Evolutionary conservation across 176 grass and related monocot species (phyloP), one percentile per base, ranked within the genome.

Genomic region (Luzula sylvatica): DNA sequence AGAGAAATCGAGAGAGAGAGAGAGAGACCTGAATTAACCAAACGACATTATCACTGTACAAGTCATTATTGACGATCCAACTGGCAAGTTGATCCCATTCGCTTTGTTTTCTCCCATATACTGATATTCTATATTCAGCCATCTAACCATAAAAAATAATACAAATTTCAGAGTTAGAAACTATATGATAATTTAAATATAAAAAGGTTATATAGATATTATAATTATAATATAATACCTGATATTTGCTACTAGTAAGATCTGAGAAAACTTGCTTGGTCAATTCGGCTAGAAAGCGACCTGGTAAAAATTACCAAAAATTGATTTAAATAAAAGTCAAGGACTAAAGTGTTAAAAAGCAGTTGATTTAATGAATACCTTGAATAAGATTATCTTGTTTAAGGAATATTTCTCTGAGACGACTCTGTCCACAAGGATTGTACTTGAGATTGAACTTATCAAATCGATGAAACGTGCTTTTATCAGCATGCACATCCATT

Each of bases 361-460:
- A 35, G 1, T 48, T 67, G 32, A 19, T 29, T 16, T 13, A 61
- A 77, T 32, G 18, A 61, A 73, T 85, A 98, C 92, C 92, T 83
- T 98, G 92, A 75, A 98, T 98, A 42, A 98, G 92, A 80, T 98
- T 98, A 53, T 90, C 92, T 58, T 87, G 92, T 65, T 98, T 98
- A 57, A 98, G 81, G 52, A 83, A 98, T 65, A 98, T 98, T 72
- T 98, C 92, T 46, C 92, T 76, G 5, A 98, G 75, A 26, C 92
- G 76, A 90, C 85, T 90, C 63, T 98, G 92, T 14, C 92, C 85
- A 39, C 92, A 98, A 38, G 92, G 92, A 87, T 98, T 98, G 39
- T 98, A 98, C 67, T 98, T 98, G 41, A 98, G 81, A 53, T 98
- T 98, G 47, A 98, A 98, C 58, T 90, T 98, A 55, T 98, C 92